These are phyloP conservation scores for Arthrobotrys iridis DNA, from an alignment of 2,329 filamentous ascomycete species.

Conservation along the genomic window DNA sequence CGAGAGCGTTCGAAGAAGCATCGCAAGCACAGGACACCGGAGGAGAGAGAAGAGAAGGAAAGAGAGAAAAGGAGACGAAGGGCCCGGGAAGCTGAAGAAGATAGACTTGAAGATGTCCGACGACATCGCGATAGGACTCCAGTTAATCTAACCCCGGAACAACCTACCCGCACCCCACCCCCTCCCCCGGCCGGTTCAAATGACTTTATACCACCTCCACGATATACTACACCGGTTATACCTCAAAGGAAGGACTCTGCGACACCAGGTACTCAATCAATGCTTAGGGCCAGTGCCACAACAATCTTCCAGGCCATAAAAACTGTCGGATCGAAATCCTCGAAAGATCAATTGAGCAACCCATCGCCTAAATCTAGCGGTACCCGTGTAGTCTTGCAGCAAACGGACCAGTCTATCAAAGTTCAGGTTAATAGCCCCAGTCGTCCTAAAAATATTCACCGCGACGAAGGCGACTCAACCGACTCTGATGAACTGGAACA, in stretches of 20 bases:
- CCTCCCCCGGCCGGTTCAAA: constrained; percentile 23
- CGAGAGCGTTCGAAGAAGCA: constrained; percentile 24
- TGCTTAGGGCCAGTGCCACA: constrained; percentile 38
- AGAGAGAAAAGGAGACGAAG: constrained; percentile 37
- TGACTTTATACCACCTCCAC: constrained; percentile 12
- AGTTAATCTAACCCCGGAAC: constrained; percentile 32
- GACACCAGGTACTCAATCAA: constrained; percentile 39
- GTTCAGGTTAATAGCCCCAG: constrained; percentile 22
- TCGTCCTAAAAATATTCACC: constrained; percentile 5
- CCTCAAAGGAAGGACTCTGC: constrained; percentile 23
- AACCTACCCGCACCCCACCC: constrained; percentile 44
- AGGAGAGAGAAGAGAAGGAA: constrained; percentile 39
- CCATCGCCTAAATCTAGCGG: constrained; percentile 45
- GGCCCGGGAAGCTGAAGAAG: constrained; percentile 40
- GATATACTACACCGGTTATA: constrained; percentile 44
- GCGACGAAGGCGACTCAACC: constrained; percentile 41
- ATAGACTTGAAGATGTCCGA: constrained; percentile 37
- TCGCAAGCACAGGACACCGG: constrained; percentile 33
- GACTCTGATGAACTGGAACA: constrained; percentile 42
- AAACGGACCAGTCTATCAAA: constrained; percentile 37
- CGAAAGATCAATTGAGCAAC: constrained; percentile 42
- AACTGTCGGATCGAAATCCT: constrained; percentile 38
- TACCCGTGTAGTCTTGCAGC: constrained; percentile 39
- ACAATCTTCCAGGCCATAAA: constrained; percentile 49
- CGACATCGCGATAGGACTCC: constrained; percentile 34